A percentile compares a stretch with the other conserved stretches of the same genome.
Evolutionary conservation across 2,329 filamentous ascomycete genomes (phyloP).

Genomic region (Didymosphaeria variabile): DNA sequence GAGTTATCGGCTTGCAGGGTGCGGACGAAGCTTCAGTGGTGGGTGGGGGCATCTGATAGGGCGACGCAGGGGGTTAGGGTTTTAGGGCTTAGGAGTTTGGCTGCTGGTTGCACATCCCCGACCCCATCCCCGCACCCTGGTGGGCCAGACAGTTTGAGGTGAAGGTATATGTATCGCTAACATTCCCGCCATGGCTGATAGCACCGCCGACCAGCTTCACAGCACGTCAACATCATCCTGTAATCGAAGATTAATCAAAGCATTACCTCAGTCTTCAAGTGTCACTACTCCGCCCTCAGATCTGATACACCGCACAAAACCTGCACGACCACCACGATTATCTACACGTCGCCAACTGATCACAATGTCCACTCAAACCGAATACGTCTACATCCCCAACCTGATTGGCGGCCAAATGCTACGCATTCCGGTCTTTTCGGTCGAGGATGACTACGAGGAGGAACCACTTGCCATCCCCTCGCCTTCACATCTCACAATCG

Average conservation of each 20-base stretch:
- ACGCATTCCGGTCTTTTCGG: slow-evolving; percentile 37
- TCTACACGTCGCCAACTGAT: not conserved
- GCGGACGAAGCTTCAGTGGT: not conserved
- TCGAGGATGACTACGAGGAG: slow-evolving; percentile 34
- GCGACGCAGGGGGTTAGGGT: not conserved
- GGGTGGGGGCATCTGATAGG: not conserved
- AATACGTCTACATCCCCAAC: slow-evolving; percentile 51
- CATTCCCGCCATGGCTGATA: not conserved
- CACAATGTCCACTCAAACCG: slow-evolving; percentile 40
- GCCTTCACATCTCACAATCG: slow-evolving; percentile 23
- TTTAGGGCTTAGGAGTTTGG: slow-evolving; percentile 8
- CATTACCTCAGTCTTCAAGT: not conserved
- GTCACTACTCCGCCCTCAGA: not conserved
- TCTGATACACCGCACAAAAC: not conserved
- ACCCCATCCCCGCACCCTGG: not conserved
- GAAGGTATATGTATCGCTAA: not conserved
- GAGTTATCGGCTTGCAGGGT: slow-evolving; percentile 13
- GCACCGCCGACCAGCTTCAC: not conserved
- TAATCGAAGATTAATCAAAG: not conserved
- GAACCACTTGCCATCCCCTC: slow-evolving; percentile 24
- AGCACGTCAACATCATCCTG: not conserved
- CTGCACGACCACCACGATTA: slow-evolving; percentile 7
- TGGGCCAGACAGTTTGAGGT: not conserved
- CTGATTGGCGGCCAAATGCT: slow-evolving; percentile 50
- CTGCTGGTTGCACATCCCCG: not conserved